Evolutionary conservation across 495 filamentous ascomycete species (phyloP).

Genomic region (Amphirosellinia nigrospora): DNA sequence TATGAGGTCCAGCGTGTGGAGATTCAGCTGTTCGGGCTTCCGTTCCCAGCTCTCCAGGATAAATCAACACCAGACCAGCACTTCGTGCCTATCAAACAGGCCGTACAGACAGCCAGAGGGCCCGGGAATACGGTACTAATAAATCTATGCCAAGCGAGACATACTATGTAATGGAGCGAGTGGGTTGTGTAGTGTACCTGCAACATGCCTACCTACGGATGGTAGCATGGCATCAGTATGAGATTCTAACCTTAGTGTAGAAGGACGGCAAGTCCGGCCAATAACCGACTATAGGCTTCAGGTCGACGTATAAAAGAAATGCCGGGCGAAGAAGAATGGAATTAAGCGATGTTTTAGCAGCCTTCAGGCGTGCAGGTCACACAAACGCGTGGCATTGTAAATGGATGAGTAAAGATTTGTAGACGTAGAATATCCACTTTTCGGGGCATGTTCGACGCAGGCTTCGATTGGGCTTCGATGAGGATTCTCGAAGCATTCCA

Average conservation of each 20-base stretch:
- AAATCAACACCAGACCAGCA: neutral
- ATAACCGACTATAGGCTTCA: neutral
- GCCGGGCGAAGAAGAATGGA: neutral
- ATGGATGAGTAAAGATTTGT: conserved; percentile 11
- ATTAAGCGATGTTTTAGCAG: conserved; percentile 1
- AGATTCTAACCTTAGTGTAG: neutral
- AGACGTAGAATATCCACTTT: conserved; percentile 15
- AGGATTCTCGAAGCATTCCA: conserved; percentile 42
- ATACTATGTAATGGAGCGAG: conserved; percentile 1
- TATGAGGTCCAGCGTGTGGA: neutral
- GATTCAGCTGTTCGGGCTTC: neutral
- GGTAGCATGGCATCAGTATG: neutral
- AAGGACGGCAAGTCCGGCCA: conserved; percentile 9
- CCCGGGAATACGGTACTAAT: conserved; percentile 4
- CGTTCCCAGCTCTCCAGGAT: neutral
- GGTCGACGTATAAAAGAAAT: neutral
- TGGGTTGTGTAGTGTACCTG: neutral
- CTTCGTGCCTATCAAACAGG: neutral
- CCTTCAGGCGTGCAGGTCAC: conserved; percentile 1
- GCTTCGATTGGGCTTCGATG: conserved; percentile 38
- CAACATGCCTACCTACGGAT: neutral
- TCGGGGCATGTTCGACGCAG: conserved; percentile 2
- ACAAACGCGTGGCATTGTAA: conserved; percentile 1
- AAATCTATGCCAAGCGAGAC: neutral
- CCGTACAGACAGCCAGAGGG: neutral